Evolutionary conservation across 495 filamentous ascomycete genomes (phyloP), one percentile per base, ranked within the genome.

Genomic region (Glonium stellatum): DNA sequence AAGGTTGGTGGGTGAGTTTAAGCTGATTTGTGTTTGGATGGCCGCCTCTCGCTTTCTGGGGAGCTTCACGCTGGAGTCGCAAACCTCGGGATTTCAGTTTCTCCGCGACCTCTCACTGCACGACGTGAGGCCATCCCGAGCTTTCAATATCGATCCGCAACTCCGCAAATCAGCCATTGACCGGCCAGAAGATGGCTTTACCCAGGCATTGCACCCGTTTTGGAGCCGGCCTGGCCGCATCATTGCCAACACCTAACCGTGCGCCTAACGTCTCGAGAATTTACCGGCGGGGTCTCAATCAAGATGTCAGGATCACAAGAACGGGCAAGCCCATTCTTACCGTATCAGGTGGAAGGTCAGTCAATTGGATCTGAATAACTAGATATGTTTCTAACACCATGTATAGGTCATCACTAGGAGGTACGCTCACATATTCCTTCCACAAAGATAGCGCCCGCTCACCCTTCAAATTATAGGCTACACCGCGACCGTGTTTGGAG

Each of bases 401-500:
- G 52, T 25, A 1, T 42, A 95, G 89, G 69, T 92, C 88, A 50
- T 87, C 87, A 66, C 78, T 91, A 66, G 88, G 89, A 87, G 88
- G 88, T 92, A 85, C 73, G 57, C 18, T 21, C 23, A 41, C 18
- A 22, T 5, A 58, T 56, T 57, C 55, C 60, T 69, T 67, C 62
- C 71, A 62, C 55, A 56, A 34, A 41, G 42, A 41, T 46, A 58
- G 35, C 22, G 11, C 53, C 57, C 58, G 59, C 58, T 62, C 58
- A 59, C 49, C 6, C 49, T 9, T 51, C 31, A 9, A 34, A 35
- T 12, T 3, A 62, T 37, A 90, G 92, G 90, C 55, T 90, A 97
- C 74, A 97, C 91, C 60, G 92, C 87, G 36, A 99, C 93, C 44
- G 91, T 99, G 69, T 99, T 99, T 75, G 93, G 93, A 75, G 95